These are phyloP conservation scores for Striga asiatica DNA, from an alignment of 257 asterid species.

Conservation along the genomic window DNA sequence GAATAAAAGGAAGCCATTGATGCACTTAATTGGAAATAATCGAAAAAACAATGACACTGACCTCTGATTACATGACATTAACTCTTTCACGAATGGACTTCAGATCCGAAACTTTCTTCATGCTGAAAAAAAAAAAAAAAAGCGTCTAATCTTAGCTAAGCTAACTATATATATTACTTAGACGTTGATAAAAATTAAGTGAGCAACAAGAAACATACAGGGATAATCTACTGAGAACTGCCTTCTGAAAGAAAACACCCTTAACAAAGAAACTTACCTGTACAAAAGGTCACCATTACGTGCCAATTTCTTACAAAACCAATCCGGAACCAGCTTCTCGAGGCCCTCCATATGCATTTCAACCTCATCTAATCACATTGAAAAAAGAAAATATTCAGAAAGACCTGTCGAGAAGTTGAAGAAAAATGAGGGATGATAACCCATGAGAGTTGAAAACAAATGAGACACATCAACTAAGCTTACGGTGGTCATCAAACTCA, in stretches of 20 bases:
- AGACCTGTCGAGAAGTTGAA: not conserved
- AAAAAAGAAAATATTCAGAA: constrained; percentile 12
- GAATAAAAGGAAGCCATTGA: not conserved
- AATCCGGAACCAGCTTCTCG: constrained; percentile 75
- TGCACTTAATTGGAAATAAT: not conserved
- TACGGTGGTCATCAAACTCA: constrained; percentile 52
- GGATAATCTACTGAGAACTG: too few relatives aligned
- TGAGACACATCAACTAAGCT: constrained; percentile 15
- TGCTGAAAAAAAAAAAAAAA: constrained; percentile 41
- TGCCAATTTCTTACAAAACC: constrained; percentile 53
- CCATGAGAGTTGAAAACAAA: not conserved
- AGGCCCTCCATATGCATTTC: constrained; percentile 55
- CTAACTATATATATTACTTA: too few relatives aligned
- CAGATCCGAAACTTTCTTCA: constrained; percentile 48
- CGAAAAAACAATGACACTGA: constrained; percentile 1
- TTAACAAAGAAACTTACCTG: constrained; percentile 32
- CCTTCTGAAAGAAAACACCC: constrained; percentile 1
- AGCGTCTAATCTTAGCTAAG: too few relatives aligned
- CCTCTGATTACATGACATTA: constrained; percentile 30
- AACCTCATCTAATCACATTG: constrained; percentile 40
- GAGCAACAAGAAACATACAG: too few relatives aligned
- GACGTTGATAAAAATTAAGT: too few relatives aligned
- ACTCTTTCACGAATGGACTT: constrained; percentile 43
- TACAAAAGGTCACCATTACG: constrained; percentile 64
- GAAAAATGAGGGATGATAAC: not conserved